Percentiles rank a stretch among this genome's conserved stretches.
Evolutionary conservation across 108 stramenopile genomes (phyloP).

Genomic region (Heterococcus sp.): DNA sequence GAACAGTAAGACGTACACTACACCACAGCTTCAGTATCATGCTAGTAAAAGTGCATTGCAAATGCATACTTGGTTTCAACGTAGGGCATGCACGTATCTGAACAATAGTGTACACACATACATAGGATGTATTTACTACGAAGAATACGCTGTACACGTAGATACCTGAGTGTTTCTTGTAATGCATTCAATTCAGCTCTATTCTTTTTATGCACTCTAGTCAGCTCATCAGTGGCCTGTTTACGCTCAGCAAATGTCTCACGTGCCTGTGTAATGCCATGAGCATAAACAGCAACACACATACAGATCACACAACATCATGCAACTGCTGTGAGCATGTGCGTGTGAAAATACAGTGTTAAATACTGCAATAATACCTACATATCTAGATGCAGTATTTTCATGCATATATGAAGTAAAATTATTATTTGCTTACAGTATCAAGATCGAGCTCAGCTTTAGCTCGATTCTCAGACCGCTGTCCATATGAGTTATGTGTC

Average conservation of each 20-base stretch:
- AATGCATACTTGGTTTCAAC: background rate
- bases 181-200: slow-evolving; percentile 46
- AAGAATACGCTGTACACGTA: background rate
- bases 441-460: slow-evolving; percentile 54
- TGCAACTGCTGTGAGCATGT: too few species aligned
- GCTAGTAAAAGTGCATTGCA: background rate
- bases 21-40: background rate
- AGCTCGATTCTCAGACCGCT: slow-evolving; percentile 48
- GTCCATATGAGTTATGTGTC: slow-evolving; percentile 57
- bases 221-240: slow-evolving; percentile 24
- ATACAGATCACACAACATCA: too few species aligned
- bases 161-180: slow-evolving; percentile 37
- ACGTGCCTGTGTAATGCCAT: slow-evolving; percentile 17
- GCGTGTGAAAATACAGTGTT: too few species aligned
- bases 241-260: slow-evolving; percentile 23
- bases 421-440: too few species aligned
- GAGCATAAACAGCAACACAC: too few species aligned
- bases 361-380: too few species aligned
- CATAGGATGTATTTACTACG: background rate
- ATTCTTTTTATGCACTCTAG: slow-evolving; percentile 8
- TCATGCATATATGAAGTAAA: too few species aligned
- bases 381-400: too few species aligned
- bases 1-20: background rate
- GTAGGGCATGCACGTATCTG: background rate
- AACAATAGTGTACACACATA: background rate